phyloP scores from a whole-genome alignment of 148 eudicot species.

The Spergularia marina region DNA sequence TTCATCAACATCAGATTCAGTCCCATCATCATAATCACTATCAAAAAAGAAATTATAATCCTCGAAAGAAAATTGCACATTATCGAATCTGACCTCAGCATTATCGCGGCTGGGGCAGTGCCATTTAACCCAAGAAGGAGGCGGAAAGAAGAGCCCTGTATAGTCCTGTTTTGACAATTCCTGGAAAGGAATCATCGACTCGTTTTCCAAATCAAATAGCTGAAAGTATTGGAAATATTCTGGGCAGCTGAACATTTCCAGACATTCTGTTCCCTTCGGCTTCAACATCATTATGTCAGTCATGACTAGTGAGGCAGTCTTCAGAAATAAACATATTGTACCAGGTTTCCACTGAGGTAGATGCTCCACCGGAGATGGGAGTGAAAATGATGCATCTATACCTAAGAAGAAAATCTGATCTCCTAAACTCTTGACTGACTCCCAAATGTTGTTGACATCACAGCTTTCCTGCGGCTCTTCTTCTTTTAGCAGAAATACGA shows the following conservation, averaged over 20 bases:
- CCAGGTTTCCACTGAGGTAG: conserved; percentile 7
- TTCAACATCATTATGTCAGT: neutral
- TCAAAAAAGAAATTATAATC: neutral
- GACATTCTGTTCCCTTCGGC: neutral
- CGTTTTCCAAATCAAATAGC: neutral
- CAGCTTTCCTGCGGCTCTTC: neutral
- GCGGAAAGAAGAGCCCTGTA: conserved; percentile 14
- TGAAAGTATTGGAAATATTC: neutral
- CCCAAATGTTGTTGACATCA: neutral
- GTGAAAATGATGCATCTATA: neutral
- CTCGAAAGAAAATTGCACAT: neutral
- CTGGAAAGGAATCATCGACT: neutral
- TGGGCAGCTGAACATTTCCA: neutral
- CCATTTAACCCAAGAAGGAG: conserved; percentile 18
- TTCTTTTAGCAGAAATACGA: conserved; percentile 3
- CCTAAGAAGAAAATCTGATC: conserved; percentile 6
- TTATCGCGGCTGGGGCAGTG: neutral
- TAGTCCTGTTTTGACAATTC: neutral
- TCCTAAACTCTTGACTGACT: neutral
- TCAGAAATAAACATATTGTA: neutral
- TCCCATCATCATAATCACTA: neutral
- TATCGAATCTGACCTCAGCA: conserved; percentile 1
- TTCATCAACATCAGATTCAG: neutral
- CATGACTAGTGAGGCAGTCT: neutral
- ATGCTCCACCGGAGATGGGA: neutral